phyloP scores from a whole-genome alignment of 2,329 filamentous ascomycete genomes.

The Diaporthe nobilis region DNA sequence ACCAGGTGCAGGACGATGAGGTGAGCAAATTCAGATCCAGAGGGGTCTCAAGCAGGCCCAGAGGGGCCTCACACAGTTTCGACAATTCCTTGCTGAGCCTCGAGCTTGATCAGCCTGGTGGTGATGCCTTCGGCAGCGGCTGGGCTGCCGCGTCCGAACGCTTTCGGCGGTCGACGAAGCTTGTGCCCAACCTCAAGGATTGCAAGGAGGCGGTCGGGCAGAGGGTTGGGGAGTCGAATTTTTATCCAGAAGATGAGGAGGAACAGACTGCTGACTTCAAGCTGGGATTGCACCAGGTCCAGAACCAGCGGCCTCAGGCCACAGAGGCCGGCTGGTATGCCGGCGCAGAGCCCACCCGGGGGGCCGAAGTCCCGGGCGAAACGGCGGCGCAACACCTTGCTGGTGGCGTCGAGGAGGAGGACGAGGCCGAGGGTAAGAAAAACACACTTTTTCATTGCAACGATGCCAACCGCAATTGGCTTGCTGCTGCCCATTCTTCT shows the following conservation, averaged over 20 bases:
- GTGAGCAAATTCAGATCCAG: slow-evolving; percentile 16
- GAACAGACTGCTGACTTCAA: slow-evolving; percentile 29
- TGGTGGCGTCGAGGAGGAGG: background rate
- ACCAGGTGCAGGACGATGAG: slow-evolving; percentile 10
- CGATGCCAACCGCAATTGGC: background rate
- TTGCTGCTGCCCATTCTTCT: background rate
- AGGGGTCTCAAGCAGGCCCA: background rate
- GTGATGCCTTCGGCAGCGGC: slow-evolving; percentile 32
- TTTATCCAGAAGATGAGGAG: slow-evolving; percentile 25
- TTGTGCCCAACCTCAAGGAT: slow-evolving; percentile 35
- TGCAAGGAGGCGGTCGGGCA: slow-evolving; percentile 36
- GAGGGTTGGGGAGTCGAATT: slow-evolving; percentile 13
- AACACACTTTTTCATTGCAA: background rate
- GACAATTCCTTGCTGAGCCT: background rate
- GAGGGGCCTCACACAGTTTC: background rate
- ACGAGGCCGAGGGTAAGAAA: background rate
- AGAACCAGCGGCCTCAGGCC: background rate
- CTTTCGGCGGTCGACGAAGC: slow-evolving; percentile 32
- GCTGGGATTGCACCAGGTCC: background rate
- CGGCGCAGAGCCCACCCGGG: background rate
- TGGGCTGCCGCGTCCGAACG: slow-evolving; percentile 36
- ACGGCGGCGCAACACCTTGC: background rate
- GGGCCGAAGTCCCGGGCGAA: background rate
- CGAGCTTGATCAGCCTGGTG: background rate
- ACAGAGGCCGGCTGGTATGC: slow-evolving; percentile 2